A percentile compares a stretch with the other conserved stretches of the same genome.
phyloP scores from a whole-genome alignment of 495 filamentous ascomycete species.

The Halenospora varia region DNA sequence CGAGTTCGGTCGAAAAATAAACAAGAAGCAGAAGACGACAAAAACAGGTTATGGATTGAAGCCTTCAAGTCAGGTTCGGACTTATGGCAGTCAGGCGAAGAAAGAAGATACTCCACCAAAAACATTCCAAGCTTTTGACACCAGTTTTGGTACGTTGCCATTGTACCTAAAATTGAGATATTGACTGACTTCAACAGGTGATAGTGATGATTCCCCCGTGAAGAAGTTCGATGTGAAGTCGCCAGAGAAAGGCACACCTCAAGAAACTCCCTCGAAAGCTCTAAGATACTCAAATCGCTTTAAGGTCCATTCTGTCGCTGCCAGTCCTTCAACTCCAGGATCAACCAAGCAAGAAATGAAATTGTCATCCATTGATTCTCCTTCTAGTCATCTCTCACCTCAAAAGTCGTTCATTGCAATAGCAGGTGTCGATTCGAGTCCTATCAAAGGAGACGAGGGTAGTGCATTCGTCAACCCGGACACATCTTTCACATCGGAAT shows the following conservation, averaged over 20 bases:
- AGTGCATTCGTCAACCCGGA: background rate
- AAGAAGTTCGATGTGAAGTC: background rate
- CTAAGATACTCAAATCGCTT: background rate
- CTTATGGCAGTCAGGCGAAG: background rate
- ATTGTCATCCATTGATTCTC: no score
- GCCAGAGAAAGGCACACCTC: no score
- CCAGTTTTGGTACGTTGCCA: background rate
- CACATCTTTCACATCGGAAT: background rate
- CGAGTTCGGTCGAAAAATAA: constrained; percentile 1
- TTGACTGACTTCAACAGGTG: background rate
- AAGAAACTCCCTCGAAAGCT: no score
- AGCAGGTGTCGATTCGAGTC: background rate
- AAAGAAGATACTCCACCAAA: background rate
- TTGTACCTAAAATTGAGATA: background rate
- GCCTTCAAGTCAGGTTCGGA: background rate
- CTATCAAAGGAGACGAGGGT: background rate
- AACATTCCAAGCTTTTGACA: background rate
- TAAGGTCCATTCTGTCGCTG: background rate
- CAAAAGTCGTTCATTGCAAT: no score
- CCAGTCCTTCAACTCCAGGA: background rate
- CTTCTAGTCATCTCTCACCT: no score
- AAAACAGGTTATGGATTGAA: no score
- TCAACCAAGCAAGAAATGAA: background rate
- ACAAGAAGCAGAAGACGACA: constrained; percentile 13
- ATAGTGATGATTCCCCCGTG: background rate